phyloP scores from a whole-genome alignment of 352 stramenopile species.

The Phytophthora foliorum region DNA sequence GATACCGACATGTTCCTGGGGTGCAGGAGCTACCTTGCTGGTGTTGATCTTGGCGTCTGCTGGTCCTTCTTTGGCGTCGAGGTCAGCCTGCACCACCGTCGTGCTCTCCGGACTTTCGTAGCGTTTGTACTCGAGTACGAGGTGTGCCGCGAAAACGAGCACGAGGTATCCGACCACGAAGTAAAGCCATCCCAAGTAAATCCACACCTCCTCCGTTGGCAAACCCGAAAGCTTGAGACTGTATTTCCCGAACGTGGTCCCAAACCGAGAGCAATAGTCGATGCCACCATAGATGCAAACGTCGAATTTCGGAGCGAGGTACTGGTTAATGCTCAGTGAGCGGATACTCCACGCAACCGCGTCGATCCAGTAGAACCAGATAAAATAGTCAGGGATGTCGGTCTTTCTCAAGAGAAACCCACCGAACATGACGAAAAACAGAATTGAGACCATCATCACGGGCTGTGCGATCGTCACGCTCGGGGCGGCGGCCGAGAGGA shows the following conservation, averaged over 20 bases:
- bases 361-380: conserved; percentile 88
- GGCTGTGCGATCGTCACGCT: conserved; percentile 69
- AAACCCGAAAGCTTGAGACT: conserved; percentile 63
- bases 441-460: conserved; percentile 64
- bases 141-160: conserved; percentile 45
- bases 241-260: conserved; percentile 53
- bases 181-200: conserved; percentile 70
- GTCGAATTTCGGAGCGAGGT: conserved; percentile 49
- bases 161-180: conserved; percentile 60
- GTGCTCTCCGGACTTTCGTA: conserved; percentile 63
- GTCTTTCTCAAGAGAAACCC: conserved; percentile 70
- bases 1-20: conserved; percentile 24
- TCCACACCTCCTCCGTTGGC: conserved; percentile 54
- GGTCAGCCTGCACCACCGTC: conserved; percentile 45
- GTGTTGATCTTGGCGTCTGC: conserved; percentile 5
- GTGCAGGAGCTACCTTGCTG: conserved; percentile 22
- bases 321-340: conserved; percentile 74
- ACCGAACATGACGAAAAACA: conserved; percentile 72
- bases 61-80: conserved; percentile 37
- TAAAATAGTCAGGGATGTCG: conserved; percentile 70
- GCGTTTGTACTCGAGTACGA: conserved; percentile 64
- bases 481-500: conserved; percentile 54
- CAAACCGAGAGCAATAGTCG: conserved; percentile 59
- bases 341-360: conserved; percentile 74
- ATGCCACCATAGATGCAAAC: conserved; percentile 59